Conservation (phyloP, 1,139 yeast genomes). For the Suhomyces panamericanus region DNA sequence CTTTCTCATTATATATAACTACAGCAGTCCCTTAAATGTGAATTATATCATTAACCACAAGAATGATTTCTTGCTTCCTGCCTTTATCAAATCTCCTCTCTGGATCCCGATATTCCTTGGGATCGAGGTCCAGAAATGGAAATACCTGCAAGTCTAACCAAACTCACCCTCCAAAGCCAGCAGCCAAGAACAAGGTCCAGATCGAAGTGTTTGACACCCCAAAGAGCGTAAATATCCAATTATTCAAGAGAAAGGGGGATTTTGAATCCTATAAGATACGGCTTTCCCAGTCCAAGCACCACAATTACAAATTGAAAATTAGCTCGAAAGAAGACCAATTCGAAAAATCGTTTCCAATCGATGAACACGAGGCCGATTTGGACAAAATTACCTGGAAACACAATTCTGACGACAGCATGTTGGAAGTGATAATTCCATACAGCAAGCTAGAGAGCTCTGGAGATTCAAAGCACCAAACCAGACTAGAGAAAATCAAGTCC, state of each 20-base stretch:
- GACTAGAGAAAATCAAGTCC: conserved; percentile 6
- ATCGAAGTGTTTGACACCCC: conserved; percentile 29
- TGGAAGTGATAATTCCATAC: conserved; percentile 43
- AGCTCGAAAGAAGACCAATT: conserved; percentile 33
- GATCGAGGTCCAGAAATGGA: not conserved
- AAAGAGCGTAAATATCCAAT: conserved; percentile 36
- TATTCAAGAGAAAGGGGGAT: conserved; percentile 35
- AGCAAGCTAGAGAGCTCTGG: not conserved
- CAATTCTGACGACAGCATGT: conserved; percentile 28
- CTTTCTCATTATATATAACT: conserved; percentile 1
- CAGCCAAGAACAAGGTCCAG: not conserved
- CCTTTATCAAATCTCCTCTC: not conserved
- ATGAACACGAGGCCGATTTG: conserved; percentile 32
- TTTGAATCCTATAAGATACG: conserved; percentile 40
- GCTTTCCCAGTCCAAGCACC: conserved; percentile 23
- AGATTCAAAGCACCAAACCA: conserved; percentile 6
- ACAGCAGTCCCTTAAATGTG: not conserved
- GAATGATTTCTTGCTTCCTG: not conserved
- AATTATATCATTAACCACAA: not conserved
- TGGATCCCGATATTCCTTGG: not conserved
- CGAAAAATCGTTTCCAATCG: conserved; percentile 32
- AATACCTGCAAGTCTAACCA: not conserved
- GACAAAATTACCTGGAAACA: conserved; percentile 37
- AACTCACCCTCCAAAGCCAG: not conserved
- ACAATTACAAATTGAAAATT: conserved; percentile 9